phyloP scores from a whole-genome alignment of 2,329 filamentous ascomycete genomes.

The Coniochaeta sp. region DNA sequence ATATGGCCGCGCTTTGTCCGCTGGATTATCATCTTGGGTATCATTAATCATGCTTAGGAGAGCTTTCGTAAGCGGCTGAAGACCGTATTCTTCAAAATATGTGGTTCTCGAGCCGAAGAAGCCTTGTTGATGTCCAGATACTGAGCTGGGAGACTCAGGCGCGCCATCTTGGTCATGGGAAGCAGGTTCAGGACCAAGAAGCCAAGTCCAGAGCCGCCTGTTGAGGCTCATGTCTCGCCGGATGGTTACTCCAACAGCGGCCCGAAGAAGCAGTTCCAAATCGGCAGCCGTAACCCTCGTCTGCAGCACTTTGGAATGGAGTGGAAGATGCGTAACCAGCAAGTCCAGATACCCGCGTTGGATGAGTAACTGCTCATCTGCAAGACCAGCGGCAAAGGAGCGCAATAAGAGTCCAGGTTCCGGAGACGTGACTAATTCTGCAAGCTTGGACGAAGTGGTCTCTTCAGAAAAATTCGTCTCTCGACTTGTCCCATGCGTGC shows the following conservation, averaged over 20 bases:
- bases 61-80: constrained; percentile 66
- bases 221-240: constrained; percentile 96
- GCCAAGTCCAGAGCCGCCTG: constrained; percentile 90
- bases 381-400: constrained; percentile 84
- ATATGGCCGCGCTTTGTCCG: constrained; percentile 76
- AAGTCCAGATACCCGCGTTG: constrained; percentile 92
- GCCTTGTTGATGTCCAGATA: constrained; percentile 33
- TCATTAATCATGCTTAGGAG: constrained; percentile 69
- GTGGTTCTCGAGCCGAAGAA: constrained; percentile 55
- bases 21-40: constrained; percentile 39
- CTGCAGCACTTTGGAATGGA: constrained; percentile 77
- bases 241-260: constrained; percentile 80
- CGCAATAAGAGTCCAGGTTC: constrained; percentile 87
- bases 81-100: constrained; percentile 78
- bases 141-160: constrained; percentile 35
- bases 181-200: constrained; percentile 69
- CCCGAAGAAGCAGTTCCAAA: constrained; percentile 71
- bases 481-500: constrained; percentile 21
- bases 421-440: constrained; percentile 69
- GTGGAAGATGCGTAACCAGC: constrained; percentile 80
- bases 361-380: constrained; percentile 81
- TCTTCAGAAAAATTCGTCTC: constrained; percentile 27
- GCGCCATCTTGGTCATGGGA: constrained; percentile 38
- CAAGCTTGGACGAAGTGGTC: constrained; percentile 44
- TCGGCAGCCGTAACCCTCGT: constrained; percentile 65